Conservation (phyloP, 2,329 filamentous ascomycete species). For the Aspergillus chevalieri region DNA sequence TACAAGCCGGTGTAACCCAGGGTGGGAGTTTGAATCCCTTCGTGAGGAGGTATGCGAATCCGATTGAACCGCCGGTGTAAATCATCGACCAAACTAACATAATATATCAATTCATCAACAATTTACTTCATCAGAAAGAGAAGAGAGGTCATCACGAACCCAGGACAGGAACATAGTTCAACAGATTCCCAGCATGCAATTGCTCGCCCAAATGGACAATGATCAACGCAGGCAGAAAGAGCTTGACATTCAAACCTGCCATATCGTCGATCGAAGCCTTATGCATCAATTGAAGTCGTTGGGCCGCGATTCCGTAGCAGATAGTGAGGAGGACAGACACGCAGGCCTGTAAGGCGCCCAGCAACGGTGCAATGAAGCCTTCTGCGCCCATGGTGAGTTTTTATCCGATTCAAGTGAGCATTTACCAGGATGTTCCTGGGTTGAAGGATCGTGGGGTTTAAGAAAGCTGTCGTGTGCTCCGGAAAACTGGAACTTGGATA, state of each 20-base stretch:
- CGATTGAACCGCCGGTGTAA: constrained; percentile 47
- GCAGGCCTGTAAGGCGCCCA: constrained; percentile 51
- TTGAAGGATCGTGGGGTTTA: neutral
- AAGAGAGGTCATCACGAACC: constrained; percentile 24
- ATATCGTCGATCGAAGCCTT: constrained; percentile 47
- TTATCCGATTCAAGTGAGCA: neutral
- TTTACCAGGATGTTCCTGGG: neutral
- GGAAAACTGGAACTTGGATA: neutral
- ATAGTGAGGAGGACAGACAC: constrained; percentile 51
- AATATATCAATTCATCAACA: neutral
- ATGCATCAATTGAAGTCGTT: constrained; percentile 46
- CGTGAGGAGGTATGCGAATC: constrained; percentile 40
- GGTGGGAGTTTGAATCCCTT: constrained; percentile 44
- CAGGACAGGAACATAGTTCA: constrained; percentile 46
- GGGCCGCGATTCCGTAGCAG: constrained; percentile 46
- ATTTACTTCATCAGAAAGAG: neutral
- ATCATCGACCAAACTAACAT: constrained; percentile 44
- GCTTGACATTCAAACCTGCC: constrained; percentile 46
- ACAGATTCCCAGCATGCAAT: constrained; percentile 41
- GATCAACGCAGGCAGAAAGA: constrained; percentile 50
- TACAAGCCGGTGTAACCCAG: constrained; percentile 50
- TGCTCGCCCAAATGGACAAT: constrained; percentile 50
- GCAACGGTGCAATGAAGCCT: constrained; percentile 32
- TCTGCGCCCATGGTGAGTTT: constrained; percentile 6
- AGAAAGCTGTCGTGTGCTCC: neutral